Evolutionary conservation across 352 stramenopile genomes (phyloP).

Genomic region (Peronospora destructor): DNA sequence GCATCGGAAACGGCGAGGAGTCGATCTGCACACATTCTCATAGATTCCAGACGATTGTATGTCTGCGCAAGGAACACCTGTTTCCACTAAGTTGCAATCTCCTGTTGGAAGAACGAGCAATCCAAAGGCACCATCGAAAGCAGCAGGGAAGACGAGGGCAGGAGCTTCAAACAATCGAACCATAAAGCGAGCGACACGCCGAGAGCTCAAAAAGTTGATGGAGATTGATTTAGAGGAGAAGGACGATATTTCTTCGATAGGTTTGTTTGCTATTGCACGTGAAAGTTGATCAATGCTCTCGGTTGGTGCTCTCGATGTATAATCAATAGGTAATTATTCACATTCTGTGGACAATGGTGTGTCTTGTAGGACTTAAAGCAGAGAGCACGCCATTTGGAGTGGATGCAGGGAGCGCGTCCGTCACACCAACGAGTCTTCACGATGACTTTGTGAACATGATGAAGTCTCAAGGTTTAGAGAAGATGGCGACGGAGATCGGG

Average conservation of each 20-base stretch:
- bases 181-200: constrained; percentile 53
- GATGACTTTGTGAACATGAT: constrained; percentile 86
- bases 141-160: constrained; percentile 37
- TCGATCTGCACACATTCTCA: neutral
- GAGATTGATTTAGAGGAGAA: constrained; percentile 76
- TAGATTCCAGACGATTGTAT: constrained; percentile 20
- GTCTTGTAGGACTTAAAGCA: constrained; percentile 13
- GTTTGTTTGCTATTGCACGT: constrained; percentile 14
- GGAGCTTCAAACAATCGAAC: constrained; percentile 20
- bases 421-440: constrained; percentile 70
- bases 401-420: constrained; percentile 25
- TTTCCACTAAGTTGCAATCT: constrained; percentile 27
- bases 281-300: neutral
- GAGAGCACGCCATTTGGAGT: constrained; percentile 36
- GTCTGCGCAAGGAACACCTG: constrained; percentile 29
- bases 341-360: neutral
- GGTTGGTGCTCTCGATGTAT: too few species aligned
- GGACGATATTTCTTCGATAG: constrained; percentile 30
- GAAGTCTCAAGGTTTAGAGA: constrained; percentile 75
- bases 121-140: constrained; percentile 36
- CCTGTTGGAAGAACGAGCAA: constrained; percentile 30
- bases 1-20: constrained; percentile 1
- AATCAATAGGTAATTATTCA: neutral
- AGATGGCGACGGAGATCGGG: constrained; percentile 73
- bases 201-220: constrained; percentile 73